Evolutionary conservation across 352 stramenopile genomes (phyloP).

Genomic region (Globisporangium ultimum): DNA sequence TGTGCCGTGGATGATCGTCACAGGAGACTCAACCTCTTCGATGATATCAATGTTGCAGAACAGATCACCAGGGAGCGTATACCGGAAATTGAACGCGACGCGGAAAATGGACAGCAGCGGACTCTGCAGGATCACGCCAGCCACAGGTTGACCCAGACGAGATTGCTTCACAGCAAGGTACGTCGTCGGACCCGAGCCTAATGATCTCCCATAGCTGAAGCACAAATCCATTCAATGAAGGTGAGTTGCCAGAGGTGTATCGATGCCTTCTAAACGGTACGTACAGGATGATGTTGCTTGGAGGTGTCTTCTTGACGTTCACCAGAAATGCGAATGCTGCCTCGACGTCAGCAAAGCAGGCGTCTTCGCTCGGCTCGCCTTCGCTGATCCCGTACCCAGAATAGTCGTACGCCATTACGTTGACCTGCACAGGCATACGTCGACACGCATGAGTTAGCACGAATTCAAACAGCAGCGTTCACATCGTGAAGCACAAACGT

Average conservation of each 20-base stretch:
- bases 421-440: conserved; percentile 56
- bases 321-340: conserved; percentile 95
- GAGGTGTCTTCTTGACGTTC: conserved; percentile 87
- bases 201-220: conserved; percentile 84
- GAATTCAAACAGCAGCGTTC: too few species aligned
- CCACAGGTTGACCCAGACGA: conserved; percentile 84
- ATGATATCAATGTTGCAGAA: conserved; percentile 98
- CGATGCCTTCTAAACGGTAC: conserved; percentile 13
- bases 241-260: conserved; percentile 8
- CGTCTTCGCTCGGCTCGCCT: conserved; percentile 90
- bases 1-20: conserved; percentile 98
- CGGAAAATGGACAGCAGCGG: conserved; percentile 96
- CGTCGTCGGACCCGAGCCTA: conserved; percentile 94
- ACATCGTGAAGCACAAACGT: not conserved
- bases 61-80: conserved; percentile 95
- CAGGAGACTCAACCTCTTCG: conserved; percentile 86
- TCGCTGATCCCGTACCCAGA: conserved; percentile 97
- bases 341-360: conserved; percentile 95
- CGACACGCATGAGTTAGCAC: conserved; percentile 13
- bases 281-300: conserved; percentile 95
- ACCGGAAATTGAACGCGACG: conserved; percentile 98
- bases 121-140: conserved; percentile 95
- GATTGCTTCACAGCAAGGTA: conserved; percentile 95
- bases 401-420: conserved; percentile 95
- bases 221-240: not conserved